Evolutionary conservation across 495 filamentous ascomycete species (phyloP).

Genomic region (Xylaria acuta): DNA sequence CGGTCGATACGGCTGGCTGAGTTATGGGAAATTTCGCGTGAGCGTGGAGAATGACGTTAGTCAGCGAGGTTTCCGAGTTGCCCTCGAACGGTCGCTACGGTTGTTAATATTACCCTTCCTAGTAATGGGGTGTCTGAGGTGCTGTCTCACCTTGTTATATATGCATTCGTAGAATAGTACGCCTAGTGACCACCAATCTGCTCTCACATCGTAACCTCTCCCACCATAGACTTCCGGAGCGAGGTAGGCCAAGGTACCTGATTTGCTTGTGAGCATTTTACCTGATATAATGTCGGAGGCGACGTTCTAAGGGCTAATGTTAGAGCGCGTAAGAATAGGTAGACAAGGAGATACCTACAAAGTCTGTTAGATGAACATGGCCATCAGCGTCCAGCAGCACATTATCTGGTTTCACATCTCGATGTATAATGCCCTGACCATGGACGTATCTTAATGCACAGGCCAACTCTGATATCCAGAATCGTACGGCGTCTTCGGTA

Average conservation of each 20-base stretch:
- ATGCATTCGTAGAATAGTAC: constrained; percentile 99
- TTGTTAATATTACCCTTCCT: constrained; percentile 31
- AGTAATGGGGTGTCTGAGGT: background rate
- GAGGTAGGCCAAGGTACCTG: constrained; percentile 92
- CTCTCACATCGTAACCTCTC: constrained; percentile 81
- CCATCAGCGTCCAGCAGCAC: constrained; percentile 92
- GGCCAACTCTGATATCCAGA: constrained; percentile 94
- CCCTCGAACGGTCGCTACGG: constrained; percentile 85
- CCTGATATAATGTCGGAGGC: constrained; percentile 87
- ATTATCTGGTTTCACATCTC: constrained; percentile 97
- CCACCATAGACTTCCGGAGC: constrained; percentile 95
- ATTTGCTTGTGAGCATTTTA: constrained; percentile 91
- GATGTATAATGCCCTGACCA: constrained; percentile 89
- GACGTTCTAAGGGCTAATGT: constrained; percentile 71
- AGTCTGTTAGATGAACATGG: constrained; percentile 97
- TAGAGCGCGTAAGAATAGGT: constrained; percentile 15
- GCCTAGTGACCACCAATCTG: constrained; percentile 98
- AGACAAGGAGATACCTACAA: constrained; percentile 64
- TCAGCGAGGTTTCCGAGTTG: constrained; percentile 79
- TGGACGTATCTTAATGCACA: constrained; percentile 95
- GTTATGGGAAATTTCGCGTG: constrained; percentile 88
- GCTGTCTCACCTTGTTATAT: constrained; percentile 84
- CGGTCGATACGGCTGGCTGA: constrained; percentile 81
- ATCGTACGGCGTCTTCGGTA: constrained; percentile 94
- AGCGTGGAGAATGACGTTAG: constrained; percentile 80